Evolutionary conservation across 2,329 filamentous ascomycete genomes (phyloP), one percentile per base, ranked within the genome.

Genomic region (Lachnellula occidentalis): DNA sequence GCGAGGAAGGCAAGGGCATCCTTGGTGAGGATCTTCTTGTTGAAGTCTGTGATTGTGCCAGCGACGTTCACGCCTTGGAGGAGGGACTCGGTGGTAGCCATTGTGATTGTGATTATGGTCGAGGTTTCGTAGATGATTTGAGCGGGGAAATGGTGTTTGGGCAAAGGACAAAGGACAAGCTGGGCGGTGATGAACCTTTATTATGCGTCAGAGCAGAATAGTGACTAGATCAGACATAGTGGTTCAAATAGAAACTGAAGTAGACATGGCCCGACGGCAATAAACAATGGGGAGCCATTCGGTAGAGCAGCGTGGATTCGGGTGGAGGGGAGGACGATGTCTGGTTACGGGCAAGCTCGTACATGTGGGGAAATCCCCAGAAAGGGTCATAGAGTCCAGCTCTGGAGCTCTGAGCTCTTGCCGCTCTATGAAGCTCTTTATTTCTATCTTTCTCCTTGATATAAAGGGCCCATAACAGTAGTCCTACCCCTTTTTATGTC

Each of bases 1-100:
- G 92, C 89, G 58, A 99, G 83, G 79, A 97, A 99, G 60, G 90
- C 88, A 61, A 90, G 85, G 53, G 92, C 92, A 62, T 95, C 83
- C 66, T 91, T 92, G 60, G 85, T 96, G 62, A 97, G 82, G 71
- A 99, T 95, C 80, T 95, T 92, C 76, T 84, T 85, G 72, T 92
- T 87, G 65, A 86, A 77, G 56, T 92, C 84, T 68, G 84, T 85
- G 69, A 97, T 76, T 59, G 81, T 74, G 68, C 90, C 92, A 67
- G 90, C 85, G 78, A 97, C 83, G 74, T 85, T 83, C 69, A 96
- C 92, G 74, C 91, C 91, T 73, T 91, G 85, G 64, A 96, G 86
- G 69, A 95, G 88, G 61, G 80, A 75, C 54, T 95, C 88, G 69
- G 82, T 82, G 62, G 80, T 78, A 62, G 84, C 78, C 87, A 90